Base-by-base conservation (phyloP, 257 asterid species). In the Oldenlandia corymbosa region DNA sequence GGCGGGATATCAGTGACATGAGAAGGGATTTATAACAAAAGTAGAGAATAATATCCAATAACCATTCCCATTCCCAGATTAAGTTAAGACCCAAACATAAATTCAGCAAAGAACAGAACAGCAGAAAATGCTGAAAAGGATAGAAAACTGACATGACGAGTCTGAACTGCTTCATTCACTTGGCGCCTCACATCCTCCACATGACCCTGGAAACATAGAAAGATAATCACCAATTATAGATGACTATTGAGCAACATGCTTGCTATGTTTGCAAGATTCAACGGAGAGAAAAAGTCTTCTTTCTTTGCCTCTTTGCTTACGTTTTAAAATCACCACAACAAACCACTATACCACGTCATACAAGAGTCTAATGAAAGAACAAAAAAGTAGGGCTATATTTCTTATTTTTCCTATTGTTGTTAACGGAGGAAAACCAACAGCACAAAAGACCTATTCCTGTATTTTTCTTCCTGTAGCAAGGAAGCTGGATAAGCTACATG, bases 161-260 rank as follows among this genome's bases (percentile, higher is more conserved):
- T 74, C 64, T 79, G 94, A 75, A 87, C 92, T 34, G 96, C 97
- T 85, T 93, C 99, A 68, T 90, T 80, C 46, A 90, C 96, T 84
- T 90, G 94, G 72, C 95, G 95, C 68, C 88, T 77, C 70, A 83
- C 95, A 68, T 87, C 96, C 73, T 85, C 94, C 80, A 87, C 96
- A 43, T 87, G 95, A 69, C 97, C 97, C 99, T 93, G 72, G 71
- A 74, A 70, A 66, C 58, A 78, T 45, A 66, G 49, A 67, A 55
- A 68, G 67, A 73, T 69, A 17, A 68, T 64, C 28, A 24, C 47
- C 30, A 41, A 24, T 54, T 32, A 7, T 21, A 7, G 45, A 32
- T 34, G 51, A 16, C 36, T 31, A 30, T 24, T 16, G 65, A 47
- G 14, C 17, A 42, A 57, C 43, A 41, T 43, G 67, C 57, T 16